Conservation (phyloP, 2,329 filamentous ascomycete species). For the Aspergillus bombycis region DNA sequence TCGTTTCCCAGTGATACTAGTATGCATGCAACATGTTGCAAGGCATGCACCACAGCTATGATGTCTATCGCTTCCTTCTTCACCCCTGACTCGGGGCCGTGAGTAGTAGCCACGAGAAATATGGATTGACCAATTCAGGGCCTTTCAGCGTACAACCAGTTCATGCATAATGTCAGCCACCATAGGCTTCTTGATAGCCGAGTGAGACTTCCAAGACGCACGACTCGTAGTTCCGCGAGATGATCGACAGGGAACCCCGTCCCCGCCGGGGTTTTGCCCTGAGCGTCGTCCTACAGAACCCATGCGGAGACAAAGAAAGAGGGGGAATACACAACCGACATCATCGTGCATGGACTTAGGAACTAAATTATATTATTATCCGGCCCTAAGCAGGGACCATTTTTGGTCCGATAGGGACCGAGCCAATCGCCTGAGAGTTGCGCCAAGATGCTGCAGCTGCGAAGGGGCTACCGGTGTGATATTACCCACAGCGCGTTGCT, state of each 20-base stretch:
- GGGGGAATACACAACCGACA: background rate
- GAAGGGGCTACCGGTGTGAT: background rate
- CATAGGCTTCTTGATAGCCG: background rate
- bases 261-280: constrained; percentile 5
- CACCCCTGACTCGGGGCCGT: background rate
- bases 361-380: background rate
- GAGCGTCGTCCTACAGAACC: background rate
- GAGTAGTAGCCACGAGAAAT: background rate
- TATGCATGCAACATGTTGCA: too few relatives aligned
- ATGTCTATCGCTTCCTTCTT: background rate
- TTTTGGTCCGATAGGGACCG: background rate
- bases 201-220: background rate
- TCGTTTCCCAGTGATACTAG: too few relatives aligned
- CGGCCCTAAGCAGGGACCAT: background rate
- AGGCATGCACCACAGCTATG: background rate
- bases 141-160: background rate
- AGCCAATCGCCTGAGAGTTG: background rate
- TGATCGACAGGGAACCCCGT: background rate
- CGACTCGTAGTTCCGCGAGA: background rate
- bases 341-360: background rate
- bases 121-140: background rate
- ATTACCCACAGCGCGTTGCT: background rate
- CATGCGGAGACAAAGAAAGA: background rate
- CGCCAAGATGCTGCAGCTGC: background rate
- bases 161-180: background rate